A percentile compares a stretch with the other conserved stretches of the same genome.
phyloP scores from a whole-genome alignment of 139 green algal genomes.

The Coccomyxa sp. region DNA sequence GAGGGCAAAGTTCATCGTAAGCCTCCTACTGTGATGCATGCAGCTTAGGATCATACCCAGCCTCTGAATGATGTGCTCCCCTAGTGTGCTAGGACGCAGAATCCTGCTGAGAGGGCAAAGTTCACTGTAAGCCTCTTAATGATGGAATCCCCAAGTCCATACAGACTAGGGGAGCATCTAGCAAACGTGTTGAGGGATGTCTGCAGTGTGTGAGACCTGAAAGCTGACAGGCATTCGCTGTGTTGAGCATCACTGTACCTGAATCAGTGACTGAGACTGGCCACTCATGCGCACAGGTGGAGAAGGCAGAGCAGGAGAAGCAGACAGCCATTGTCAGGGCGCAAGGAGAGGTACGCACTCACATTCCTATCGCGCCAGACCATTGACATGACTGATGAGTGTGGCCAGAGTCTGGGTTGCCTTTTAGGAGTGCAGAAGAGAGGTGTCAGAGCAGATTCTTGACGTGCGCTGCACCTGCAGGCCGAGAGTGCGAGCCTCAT shows the following conservation, averaged over 20 bases:
- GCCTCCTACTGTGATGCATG: neutral
- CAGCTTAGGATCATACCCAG: neutral
- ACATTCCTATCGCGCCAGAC: neutral
- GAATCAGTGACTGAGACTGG: no score
- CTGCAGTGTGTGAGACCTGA: no score
- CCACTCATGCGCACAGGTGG: constrained; percentile 68
- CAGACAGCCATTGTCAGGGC: constrained; percentile 86
- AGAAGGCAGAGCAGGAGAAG: constrained; percentile 98
- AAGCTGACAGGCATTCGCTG: no score
- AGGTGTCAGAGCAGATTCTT: neutral
- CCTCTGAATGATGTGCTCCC: neutral
- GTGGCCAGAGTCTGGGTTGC: neutral
- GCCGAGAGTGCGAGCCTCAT: constrained; percentile 89
- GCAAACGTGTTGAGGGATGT: no score
- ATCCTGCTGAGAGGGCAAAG: constrained; percentile 96
- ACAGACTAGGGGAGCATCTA: no score
- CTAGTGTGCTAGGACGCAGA: no score
- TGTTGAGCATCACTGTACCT: no score
- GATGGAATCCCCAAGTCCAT: no score
- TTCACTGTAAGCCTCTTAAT: constrained; percentile 72
- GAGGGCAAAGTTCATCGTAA: constrained; percentile 92
- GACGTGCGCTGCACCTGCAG: constrained; percentile 9
- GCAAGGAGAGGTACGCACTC: constrained; percentile 75
- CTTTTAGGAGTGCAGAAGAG: no score
- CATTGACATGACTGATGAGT: neutral